Evolutionary conservation across 345 rosid species (phyloP).

Genomic region (Syzygium oleosum): DNA sequence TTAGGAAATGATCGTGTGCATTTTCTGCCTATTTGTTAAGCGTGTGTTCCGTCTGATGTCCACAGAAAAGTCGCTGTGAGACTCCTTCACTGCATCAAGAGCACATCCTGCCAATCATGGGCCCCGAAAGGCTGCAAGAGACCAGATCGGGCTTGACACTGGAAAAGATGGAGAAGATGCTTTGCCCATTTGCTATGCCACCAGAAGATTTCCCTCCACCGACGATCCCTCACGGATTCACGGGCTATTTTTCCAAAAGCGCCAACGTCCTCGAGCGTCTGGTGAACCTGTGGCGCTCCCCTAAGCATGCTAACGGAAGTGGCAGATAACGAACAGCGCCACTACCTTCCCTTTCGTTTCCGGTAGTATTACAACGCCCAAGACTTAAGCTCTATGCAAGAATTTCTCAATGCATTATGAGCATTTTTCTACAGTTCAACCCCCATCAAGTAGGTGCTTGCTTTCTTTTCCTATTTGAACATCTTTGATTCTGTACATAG

Average conservation of each 20-base stretch:
- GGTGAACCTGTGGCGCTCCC: constrained; percentile 73
- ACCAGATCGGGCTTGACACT: constrained; percentile 70
- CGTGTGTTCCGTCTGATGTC: not conserved
- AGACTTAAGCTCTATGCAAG: not conserved
- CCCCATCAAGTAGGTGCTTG: not conserved
- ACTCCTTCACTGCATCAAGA: constrained; percentile 72
- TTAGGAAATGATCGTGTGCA: not conserved
- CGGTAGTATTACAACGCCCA: not conserved
- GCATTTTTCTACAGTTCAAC: not conserved
- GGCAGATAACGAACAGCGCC: constrained; percentile 14
- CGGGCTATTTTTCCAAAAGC: constrained; percentile 88
- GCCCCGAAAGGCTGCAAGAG: constrained; percentile 97
- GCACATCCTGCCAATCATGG: constrained; percentile 95
- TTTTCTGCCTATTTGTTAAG: not conserved
- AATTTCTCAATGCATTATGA: not conserved
- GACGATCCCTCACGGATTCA: constrained; percentile 70
- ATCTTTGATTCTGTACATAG: not conserved
- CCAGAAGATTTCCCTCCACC: constrained; percentile 98
- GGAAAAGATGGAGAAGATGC: constrained; percentile 89
- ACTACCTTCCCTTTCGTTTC: not conserved
- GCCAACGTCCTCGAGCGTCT: constrained; percentile 77
- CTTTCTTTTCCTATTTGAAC: not conserved
- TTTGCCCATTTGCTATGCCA: constrained; percentile 93
- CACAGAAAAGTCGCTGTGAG: constrained; percentile 50
- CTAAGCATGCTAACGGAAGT: constrained; percentile 34